A percentile compares a stretch with the other conserved stretches of the same genome.
Conservation (phyloP, 2,329 filamentous ascomycete genomes). For the Fusarium sp. region DNA sequence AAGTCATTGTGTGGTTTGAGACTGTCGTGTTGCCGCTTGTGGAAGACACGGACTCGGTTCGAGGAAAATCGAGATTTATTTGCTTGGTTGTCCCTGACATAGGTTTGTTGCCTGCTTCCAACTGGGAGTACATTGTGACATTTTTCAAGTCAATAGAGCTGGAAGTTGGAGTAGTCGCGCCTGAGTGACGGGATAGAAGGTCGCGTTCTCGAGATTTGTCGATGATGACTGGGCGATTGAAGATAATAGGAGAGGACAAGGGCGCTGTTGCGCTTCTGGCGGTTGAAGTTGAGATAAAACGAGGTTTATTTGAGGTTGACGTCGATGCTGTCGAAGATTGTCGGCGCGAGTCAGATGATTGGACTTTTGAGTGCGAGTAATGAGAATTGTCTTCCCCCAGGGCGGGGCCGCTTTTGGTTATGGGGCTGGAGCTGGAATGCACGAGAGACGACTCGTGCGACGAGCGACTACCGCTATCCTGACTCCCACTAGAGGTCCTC, state of each 20-base stretch:
- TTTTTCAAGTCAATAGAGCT: slow-evolving; percentile 49
- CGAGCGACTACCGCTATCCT: slow-evolving; percentile 44
- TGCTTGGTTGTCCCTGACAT: slow-evolving; percentile 46
- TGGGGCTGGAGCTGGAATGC: slow-evolving; percentile 41
- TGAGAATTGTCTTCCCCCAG: slow-evolving; percentile 38
- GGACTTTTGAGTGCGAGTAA: slow-evolving; percentile 33
- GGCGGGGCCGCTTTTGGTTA: slow-evolving; percentile 44
- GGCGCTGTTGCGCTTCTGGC: background rate
- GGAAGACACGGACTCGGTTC: slow-evolving; percentile 61
- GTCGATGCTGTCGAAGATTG: slow-evolving; percentile 29
- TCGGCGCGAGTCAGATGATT: slow-evolving; percentile 43
- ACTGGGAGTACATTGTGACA: slow-evolving; percentile 51
- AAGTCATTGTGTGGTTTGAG: slow-evolving; percentile 60
- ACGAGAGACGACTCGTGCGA: slow-evolving; percentile 45
- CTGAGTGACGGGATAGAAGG: slow-evolving; percentile 38
- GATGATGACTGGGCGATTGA: slow-evolving; percentile 32
- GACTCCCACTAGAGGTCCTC: slow-evolving; percentile 44
- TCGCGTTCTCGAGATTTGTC: slow-evolving; percentile 39
- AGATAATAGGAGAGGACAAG: slow-evolving; percentile 36
- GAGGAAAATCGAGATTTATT: slow-evolving; percentile 52
- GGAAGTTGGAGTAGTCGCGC: slow-evolving; percentile 15
- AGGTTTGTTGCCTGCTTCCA: slow-evolving; percentile 47
- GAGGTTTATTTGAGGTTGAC: slow-evolving; percentile 31
- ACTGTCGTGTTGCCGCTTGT: slow-evolving; percentile 57
- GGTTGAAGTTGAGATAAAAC: slow-evolving; percentile 19